Conservation (phyloP, 805 yeast species). For the Clavispora santaluciae region DNA sequence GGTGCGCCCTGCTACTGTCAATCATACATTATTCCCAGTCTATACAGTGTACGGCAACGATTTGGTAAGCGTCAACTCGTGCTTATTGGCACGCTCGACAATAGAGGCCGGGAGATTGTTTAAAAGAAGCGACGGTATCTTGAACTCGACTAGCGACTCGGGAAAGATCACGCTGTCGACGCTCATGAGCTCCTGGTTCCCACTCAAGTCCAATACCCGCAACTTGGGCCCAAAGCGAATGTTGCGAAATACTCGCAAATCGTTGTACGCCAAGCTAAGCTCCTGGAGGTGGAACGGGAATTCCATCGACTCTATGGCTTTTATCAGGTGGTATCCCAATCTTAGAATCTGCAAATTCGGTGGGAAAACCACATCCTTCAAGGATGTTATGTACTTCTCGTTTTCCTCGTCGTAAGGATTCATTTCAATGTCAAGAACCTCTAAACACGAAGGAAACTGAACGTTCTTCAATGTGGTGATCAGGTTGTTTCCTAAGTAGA, state of each 20-base stretch:
- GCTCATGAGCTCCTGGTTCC: slow-evolving; percentile 35
- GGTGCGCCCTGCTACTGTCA: too few species aligned
- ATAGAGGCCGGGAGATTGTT: slow-evolving; percentile 33
- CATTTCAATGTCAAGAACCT: slow-evolving; percentile 39
- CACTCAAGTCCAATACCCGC: slow-evolving; percentile 34
- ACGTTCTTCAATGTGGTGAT: slow-evolving; percentile 43
- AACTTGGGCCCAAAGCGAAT: slow-evolving; percentile 33
- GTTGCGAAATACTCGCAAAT: slow-evolving; percentile 31
- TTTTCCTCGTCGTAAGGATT: slow-evolving; percentile 38
- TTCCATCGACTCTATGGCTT: slow-evolving; percentile 34
- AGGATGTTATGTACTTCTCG: slow-evolving; percentile 37
- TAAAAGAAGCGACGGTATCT: slow-evolving; percentile 31
- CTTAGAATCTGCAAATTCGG: slow-evolving; percentile 30
- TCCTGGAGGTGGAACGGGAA: slow-evolving; percentile 31
- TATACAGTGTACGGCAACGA: slow-evolving; percentile 18
- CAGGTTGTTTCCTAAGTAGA: slow-evolving; percentile 38
- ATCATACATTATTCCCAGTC: not conserved
- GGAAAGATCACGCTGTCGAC: slow-evolving; percentile 37
- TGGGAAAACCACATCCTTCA: slow-evolving; percentile 40
- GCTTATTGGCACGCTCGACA: slow-evolving; percentile 36
- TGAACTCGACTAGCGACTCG: slow-evolving; percentile 32
- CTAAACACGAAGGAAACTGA: slow-evolving; percentile 32
- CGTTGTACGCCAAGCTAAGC: slow-evolving; percentile 36
- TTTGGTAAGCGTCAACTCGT: slow-evolving; percentile 26
- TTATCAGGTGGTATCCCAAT: slow-evolving; percentile 37